Evolutionary conservation across 2,329 filamentous ascomycete species (phyloP), one percentile per base, ranked within the genome.

Genomic region (Phoma sp.): DNA sequence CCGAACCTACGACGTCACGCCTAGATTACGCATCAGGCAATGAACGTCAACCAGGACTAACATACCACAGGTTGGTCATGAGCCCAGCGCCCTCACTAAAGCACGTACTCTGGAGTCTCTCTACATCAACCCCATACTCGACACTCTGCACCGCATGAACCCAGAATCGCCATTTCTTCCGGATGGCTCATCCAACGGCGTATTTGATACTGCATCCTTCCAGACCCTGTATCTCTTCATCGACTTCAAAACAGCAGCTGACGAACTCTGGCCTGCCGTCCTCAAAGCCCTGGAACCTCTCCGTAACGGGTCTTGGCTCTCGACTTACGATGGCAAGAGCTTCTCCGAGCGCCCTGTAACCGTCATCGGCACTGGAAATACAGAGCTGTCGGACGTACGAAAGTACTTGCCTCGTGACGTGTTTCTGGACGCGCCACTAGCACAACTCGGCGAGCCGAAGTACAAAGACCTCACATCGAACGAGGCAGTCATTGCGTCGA

Each of bases 151-250:
- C 31, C 79, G 80, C 15, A 81, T 85, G 63, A 88, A 86, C 63
- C 82, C 83, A n/a, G 71, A 73, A 6, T 80, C 78, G 17, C 73
- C 70, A 0, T 88, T 85, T 68, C 62, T 70, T 1, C 71, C 71
- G 2, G 66, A 69, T 0, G 72, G 75, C 6, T 84, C 83, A 4
- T 77, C 79, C 38, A 85, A 87, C 65, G 86, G 86, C 31, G 83
- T 88, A 13, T 88, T 81, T 66, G 86, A 88, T 70, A 84, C 84
- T 62, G 82, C 82, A 1, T 60, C 58, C 8, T 76, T 70, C 6
- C 85, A 88, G 69, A 88, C 85, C 0, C 77, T 89, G 6, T 87
- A 87, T 74, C 77, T 88, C 41, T 87, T 86, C 72, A 82, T 88
- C 54, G 86, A 88, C 65, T 65, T 87, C 54, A 88, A 88, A 71